Conservation (phyloP, 139 green algal genomes). For the Asterochloris sp. region DNA sequence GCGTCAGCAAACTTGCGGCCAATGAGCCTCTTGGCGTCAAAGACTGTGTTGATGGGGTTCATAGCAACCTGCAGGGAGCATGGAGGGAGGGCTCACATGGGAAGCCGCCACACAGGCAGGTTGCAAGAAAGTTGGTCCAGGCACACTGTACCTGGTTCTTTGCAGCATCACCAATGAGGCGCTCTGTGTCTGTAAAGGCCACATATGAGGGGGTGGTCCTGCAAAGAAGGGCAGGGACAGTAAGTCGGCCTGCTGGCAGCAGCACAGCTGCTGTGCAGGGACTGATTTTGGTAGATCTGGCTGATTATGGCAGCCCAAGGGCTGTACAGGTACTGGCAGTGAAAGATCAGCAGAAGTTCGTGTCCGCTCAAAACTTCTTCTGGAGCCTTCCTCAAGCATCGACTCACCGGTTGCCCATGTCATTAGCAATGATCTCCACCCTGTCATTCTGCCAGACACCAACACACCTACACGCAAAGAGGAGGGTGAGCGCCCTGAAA, state of each 20-base stretch:
- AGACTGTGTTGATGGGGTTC: conserved; percentile 95
- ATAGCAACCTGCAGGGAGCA: conserved; percentile 43
- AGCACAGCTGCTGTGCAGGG: no score
- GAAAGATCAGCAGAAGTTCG: no score
- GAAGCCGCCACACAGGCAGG: no score
- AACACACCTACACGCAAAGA: conserved; percentile 48
- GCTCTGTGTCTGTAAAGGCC: conserved; percentile 96
- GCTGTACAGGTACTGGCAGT: no score
- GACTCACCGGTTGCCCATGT: conserved; percentile 60
- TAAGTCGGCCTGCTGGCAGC: no score
- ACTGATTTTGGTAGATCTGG: no score
- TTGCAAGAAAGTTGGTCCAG: neutral
- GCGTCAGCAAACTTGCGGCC: conserved; percentile 85
- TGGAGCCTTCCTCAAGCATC: no score
- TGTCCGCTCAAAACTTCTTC: no score
- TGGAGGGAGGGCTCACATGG: no score
- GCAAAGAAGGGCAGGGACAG: conserved; percentile 26
- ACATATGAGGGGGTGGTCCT: conserved; percentile 93
- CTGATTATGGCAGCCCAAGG: no score
- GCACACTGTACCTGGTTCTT: conserved; percentile 89
- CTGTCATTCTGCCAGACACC: conserved; percentile 93
- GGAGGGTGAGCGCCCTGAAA: neutral
- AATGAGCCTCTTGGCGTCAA: conserved; percentile 97
- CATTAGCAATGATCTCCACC: conserved; percentile 94
- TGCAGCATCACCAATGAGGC: conserved; percentile 89